Evolutionary conservation across 2,329 filamentous ascomycete genomes (phyloP).

Genomic region (Penicillium sp.): DNA sequence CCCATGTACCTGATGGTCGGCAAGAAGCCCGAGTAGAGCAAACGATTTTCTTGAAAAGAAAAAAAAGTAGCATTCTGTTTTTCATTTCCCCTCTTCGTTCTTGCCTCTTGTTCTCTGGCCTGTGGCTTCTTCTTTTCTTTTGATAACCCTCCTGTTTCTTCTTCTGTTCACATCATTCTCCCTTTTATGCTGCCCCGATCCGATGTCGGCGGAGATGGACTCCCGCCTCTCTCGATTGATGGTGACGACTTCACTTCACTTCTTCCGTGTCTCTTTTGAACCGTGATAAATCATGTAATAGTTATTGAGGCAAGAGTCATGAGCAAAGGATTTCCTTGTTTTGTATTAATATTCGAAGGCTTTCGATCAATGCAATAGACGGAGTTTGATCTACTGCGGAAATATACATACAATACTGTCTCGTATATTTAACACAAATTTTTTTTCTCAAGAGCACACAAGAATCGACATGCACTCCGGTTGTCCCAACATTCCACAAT

Average conservation of each 20-base stretch:
- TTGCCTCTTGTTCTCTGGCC: slow-evolving; percentile 5
- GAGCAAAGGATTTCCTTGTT: slow-evolving; percentile 25
- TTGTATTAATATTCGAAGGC: background rate
- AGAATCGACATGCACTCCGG: no score
- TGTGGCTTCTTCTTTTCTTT: slow-evolving; percentile 9
- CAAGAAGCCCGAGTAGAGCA: slow-evolving; percentile 69
- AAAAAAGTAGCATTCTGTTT: slow-evolving; percentile 11
- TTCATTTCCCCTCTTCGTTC: slow-evolving; percentile 1
- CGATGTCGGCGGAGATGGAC: slow-evolving; percentile 8
- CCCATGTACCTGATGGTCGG: slow-evolving; percentile 98
- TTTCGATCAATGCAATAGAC: background rate
- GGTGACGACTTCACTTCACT: slow-evolving; percentile 21
- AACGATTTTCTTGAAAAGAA: background rate
- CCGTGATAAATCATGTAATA: slow-evolving; percentile 32
- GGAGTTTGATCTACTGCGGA: background rate
- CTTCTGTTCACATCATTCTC: slow-evolving; percentile 10
- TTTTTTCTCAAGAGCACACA: no score
- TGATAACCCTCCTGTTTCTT: slow-evolving; percentile 17
- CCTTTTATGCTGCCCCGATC: slow-evolving; percentile 7
- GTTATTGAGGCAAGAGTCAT: slow-evolving; percentile 33
- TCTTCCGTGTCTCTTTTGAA: slow-evolving; percentile 22
- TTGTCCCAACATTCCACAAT: no score
- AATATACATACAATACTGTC: background rate
- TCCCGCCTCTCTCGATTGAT: slow-evolving; percentile 11
- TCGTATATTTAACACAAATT: no score